phyloP scores from a whole-genome alignment of 1,284 basidiomycete species.

The Tylopilus microsporus region DNA sequence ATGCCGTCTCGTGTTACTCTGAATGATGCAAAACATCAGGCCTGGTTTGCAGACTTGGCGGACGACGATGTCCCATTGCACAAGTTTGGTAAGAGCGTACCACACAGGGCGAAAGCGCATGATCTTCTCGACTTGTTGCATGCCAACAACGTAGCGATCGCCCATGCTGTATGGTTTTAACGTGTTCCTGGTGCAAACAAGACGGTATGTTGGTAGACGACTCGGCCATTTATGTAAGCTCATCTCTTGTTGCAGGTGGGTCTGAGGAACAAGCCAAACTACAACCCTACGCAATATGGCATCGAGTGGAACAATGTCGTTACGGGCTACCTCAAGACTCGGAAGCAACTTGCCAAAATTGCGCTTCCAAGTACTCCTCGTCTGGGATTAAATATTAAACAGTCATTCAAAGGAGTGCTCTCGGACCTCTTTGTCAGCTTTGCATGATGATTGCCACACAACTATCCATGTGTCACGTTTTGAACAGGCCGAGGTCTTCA shows the following conservation, averaged over 20 bases:
- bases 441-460: conserved; percentile 43
- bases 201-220: conserved; percentile 49
- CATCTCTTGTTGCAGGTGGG: conserved; percentile 46
- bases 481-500: conserved; percentile 63
- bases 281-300: conserved; percentile 80
- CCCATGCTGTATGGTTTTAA: conserved; percentile 92
- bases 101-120: conserved; percentile 89
- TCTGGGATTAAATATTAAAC: conserved; percentile 70
- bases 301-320: conserved; percentile 86
- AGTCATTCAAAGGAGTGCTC: conserved; percentile 72
- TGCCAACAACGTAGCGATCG: conserved; percentile 74
- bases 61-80: conserved; percentile 84
- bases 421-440: conserved; percentile 48
- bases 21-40: conserved; percentile 81
- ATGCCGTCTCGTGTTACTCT: conserved; percentile 86
- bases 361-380: conserved; percentile 74
- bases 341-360: conserved; percentile 86
- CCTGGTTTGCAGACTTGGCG: conserved; percentile 90
- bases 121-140: conserved; percentile 88
- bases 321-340: conserved; percentile 82
- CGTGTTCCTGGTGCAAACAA: conserved; percentile 94
- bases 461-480: conserved; percentile 56
- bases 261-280: conserved; percentile 66
- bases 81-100: conserved; percentile 86
- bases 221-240: background rate